Conservation (phyloP, 441 rosid genomes). For the Sinapis alba region DNA sequence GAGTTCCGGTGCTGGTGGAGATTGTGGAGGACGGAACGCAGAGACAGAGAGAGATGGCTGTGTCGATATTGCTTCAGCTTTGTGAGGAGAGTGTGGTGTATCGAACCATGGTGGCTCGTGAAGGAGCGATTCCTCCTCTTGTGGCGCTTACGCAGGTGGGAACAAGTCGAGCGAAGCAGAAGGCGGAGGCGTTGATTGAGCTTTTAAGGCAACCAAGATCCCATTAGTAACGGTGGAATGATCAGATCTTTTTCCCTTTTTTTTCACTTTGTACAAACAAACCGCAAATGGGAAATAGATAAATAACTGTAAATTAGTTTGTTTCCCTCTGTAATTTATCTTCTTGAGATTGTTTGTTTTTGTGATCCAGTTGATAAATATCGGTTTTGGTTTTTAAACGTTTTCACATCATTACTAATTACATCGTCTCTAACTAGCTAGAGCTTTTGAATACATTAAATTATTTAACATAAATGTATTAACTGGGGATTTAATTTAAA, state of each 20-base stretch:
- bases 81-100: slow-evolving; percentile 69
- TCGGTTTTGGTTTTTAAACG: slow-evolving; percentile 9
- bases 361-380: slow-evolving; percentile 19
- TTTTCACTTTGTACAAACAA: background rate
- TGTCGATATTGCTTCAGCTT: slow-evolving; percentile 56
- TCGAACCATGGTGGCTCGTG: slow-evolving; percentile 80
- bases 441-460: background rate
- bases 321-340: slow-evolving; percentile 22
- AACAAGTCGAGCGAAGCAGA: slow-evolving; percentile 86
- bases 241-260: slow-evolving; percentile 24
- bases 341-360: slow-evolving; percentile 25
- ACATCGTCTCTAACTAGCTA: background rate
- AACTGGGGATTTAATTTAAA: too few species aligned
- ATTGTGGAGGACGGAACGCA: slow-evolving; percentile 81
- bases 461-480: background rate
- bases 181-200: slow-evolving; percentile 76
- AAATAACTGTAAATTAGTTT: slow-evolving; percentile 33
- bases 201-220: slow-evolving; percentile 92
- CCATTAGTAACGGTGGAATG: slow-evolving; percentile 60
- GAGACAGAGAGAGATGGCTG: slow-evolving; percentile 87
- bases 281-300: background rate
- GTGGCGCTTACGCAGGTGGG: slow-evolving; percentile 83
- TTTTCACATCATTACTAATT: background rate
- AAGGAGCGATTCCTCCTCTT: slow-evolving; percentile 92
- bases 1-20: slow-evolving; percentile 94